Base-by-base conservation (phyloP, 2,329 filamentous ascomycete species). In the Leptodontidium sp. region DNA sequence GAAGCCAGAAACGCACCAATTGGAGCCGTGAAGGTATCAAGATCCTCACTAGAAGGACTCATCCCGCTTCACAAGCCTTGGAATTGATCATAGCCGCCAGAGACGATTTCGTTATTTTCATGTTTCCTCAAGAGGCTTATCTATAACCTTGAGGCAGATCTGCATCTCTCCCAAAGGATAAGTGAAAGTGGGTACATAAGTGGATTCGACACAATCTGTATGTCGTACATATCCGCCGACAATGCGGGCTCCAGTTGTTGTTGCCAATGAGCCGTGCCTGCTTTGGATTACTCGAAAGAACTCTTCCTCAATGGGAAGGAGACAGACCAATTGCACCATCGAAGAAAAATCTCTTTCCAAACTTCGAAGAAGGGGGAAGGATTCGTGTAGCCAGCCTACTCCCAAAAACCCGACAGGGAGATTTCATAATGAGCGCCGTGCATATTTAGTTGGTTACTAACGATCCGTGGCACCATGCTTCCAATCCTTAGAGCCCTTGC, bases 181-280 rank as follows among this genome's bases (percentile, higher is more conserved):
- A 32, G 7, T 32, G 40, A 32, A 26, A 14, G 26, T 49, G 43
- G 43, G 45, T 17, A 35, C 59, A 12, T 21, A 4, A 50, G 43
- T 35, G 59, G 59, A 49, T 50, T 21, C 38, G 24, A 62, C 17
- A 26, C 12, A 40, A 50, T 32, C 29, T 6, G 21, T 50, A 50
- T 62, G 59, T 50, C 59, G 59, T 62, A 50, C 59, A 62, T 62
- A 43, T 61, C 58, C n/a, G 43, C 58, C n/a, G 43, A 62, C 6
- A 61, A 26, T 61, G 58, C 57, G 38, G 43, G 26, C 24, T 17
- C 17, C 24, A 4, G 43, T 2, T 29, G n/a, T 14, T 3, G n/a
- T 43, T 35, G 26, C 29, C 17, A 24, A 8, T 24, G 55, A 9
- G 35, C 35, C 38, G 21, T 58, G 14, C 38, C 21, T 43, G 21